These are phyloP conservation scores for Kernera saxatilis DNA, from an alignment of 345 rosid species.

Conservation along the genomic window DNA sequence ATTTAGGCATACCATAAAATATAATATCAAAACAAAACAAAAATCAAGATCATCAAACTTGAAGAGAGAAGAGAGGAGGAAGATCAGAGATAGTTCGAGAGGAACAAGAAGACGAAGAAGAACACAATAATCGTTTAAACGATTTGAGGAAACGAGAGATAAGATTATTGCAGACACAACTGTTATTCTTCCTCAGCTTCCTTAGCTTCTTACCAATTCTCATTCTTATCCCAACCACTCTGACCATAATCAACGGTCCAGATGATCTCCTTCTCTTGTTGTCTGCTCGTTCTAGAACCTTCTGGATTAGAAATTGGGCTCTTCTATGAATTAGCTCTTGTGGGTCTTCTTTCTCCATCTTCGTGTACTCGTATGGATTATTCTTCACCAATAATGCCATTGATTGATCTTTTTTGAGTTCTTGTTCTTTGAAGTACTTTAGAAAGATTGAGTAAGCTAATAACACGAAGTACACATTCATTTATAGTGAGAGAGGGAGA, in stretches of 20 bases:
- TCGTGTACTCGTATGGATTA: conserved; percentile 42
- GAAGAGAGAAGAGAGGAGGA: conserved; percentile 31
- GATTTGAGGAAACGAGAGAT: conserved; percentile 29
- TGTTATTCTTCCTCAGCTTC: conserved; percentile 54
- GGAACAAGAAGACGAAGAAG: conserved; percentile 21
- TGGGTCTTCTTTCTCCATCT: conserved; percentile 64
- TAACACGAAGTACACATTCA: conserved; percentile 5
- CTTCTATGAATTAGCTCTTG: conserved; percentile 55
- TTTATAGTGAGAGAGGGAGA: conserved; percentile 2
- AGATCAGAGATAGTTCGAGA: conserved; percentile 28
- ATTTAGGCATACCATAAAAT: neutral
- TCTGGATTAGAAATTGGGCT: conserved; percentile 84
- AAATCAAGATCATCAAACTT: conserved; percentile 23
- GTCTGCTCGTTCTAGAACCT: conserved; percentile 49
- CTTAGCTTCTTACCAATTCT: conserved; percentile 64
- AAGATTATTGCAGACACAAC: conserved; percentile 16
- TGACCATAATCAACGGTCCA: conserved; percentile 48
- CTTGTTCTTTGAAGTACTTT: conserved; percentile 10
- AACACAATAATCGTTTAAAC: conserved; percentile 12
- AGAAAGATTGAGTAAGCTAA: conserved; percentile 10
- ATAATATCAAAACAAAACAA: neutral
- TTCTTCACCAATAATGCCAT: conserved; percentile 26
- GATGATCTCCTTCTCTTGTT: conserved; percentile 24
- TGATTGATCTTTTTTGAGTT: neutral
- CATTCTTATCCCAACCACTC: conserved; percentile 51